phyloP scores from a whole-genome alignment of 768 basidiomycete genomes.

The Trametes sanguinea region DNA sequence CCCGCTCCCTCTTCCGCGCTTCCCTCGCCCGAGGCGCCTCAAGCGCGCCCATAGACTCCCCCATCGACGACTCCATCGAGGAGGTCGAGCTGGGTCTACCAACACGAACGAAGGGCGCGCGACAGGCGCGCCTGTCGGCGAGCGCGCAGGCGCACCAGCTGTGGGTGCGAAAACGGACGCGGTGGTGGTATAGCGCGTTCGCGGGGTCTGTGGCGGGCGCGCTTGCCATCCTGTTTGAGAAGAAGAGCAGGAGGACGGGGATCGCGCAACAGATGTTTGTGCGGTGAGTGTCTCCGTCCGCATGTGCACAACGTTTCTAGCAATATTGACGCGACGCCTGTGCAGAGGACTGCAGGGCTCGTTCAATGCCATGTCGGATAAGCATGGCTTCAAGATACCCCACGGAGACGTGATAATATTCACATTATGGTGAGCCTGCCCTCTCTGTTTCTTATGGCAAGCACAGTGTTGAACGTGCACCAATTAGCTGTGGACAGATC shows the following conservation, averaged over 20 bases:
- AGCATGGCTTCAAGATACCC: slow-evolving; percentile 69
- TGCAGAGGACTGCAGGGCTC: slow-evolving; percentile 85
- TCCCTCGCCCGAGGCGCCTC: neutral
- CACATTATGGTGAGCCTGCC: slow-evolving; percentile 58
- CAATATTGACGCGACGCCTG: no score
- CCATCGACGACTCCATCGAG: slow-evolving; percentile 24
- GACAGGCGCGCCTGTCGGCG: slow-evolving; percentile 55
- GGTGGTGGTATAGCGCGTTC: slow-evolving; percentile 76
- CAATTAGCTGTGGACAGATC: slow-evolving; percentile 77
- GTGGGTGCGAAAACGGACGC: slow-evolving; percentile 65
- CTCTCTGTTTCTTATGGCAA: neutral
- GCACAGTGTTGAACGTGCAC: neutral
- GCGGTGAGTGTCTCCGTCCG: slow-evolving; percentile 49
- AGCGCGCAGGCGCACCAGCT: slow-evolving; percentile 63
- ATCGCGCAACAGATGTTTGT: slow-evolving; percentile 91
- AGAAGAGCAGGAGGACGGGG: slow-evolving; percentile 56
- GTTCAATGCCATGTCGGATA: slow-evolving; percentile 76
- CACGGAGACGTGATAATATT: slow-evolving; percentile 86
- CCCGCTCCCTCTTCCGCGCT: slow-evolving; percentile 24
- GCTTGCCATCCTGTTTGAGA: slow-evolving; percentile 78
- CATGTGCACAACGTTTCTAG: neutral
- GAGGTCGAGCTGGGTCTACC: slow-evolving; percentile 22
- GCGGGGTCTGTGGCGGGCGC: slow-evolving; percentile 79
- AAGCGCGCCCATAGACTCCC: slow-evolving; percentile 3
- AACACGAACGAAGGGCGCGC: slow-evolving; percentile 17